Evolutionary conservation across 2,329 filamentous ascomycete species (phyloP), one percentile per base, ranked within the genome.

Genomic region (Fusarium buxicola): DNA sequence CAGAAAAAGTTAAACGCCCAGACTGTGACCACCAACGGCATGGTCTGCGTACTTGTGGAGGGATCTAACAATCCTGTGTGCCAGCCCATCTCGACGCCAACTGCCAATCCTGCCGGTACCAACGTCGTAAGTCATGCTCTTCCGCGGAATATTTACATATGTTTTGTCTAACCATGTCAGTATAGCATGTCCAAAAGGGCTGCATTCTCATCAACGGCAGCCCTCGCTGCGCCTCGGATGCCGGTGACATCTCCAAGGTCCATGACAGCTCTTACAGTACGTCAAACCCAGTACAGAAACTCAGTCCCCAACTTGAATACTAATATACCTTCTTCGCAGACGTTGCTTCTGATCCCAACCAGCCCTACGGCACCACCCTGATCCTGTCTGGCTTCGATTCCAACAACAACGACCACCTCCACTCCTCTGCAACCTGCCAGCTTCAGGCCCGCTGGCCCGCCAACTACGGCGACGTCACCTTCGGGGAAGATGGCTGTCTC

Each of bases 241-340:
- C 57, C 3, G 57, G 57, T 3, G 10, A 34, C 28, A 52, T 60
- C 25, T 40, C 57, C 5, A 32, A 30, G 1, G 25, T 48, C 43
- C 57, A 56, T 11, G 36, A 51, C 25, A 57, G 47, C 27, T 60
- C 45, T 13, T 60, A 60, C 47, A 60, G 57, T 60, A 52, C 21
- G 56, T 3, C 12, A 16, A 21, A 6, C 21, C 21, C 21, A 21
- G 21, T 21, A 21, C 21, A 4, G 6, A 21, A 21, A 4, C 21
- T 21, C 21, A 21, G 21, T 21, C 7, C n/a, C 18, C 3, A 6
- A 25, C 8, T 31, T 8, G 7, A 9, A 15, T 16, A 7, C 38
- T 18, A n/a, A 34, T n/a, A 25, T 2, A 15, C 4, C 7, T 16
- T 32, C 21, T 34, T 13, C 15, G 15, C 25, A 60, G 57, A 60